Evolutionary conservation across 345 rosid species (phyloP), one percentile per base, ranked within the genome.

Genomic region (Alliaria petiolata): DNA sequence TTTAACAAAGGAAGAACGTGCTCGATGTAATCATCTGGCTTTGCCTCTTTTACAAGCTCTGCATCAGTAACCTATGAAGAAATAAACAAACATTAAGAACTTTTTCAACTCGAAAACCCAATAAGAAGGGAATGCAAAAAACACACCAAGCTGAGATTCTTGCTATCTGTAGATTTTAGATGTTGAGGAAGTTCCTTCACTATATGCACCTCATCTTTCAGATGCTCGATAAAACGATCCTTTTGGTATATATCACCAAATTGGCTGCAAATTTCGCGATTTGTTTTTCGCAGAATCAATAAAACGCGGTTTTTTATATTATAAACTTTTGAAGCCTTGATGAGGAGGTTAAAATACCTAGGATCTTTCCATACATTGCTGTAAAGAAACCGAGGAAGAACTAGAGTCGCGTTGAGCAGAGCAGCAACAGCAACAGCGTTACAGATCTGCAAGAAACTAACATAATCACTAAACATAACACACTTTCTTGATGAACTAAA

Each of bases 361-460:
- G 97, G 95, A 84, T 93, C 98, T 75, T 85, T 91, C 98, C 97
- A 91, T n/a, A 91, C 96, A 65, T 86, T 93, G 87, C 98, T 93
- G 85, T 91, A 91, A 43, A 89, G 89, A 80, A 93, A 91, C 81
- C 74, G 83, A 8, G 98, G 98, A 71, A 89, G 75, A 75, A 86
- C 85, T 54, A 93, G 78, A 54, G 91, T 86, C 17, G 97, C 92
- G 3, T 93, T 86, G 14, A 93, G 95, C 55, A 89, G 76, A 52
- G 87, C 81, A 19, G 98, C 95, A 80, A 89, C 83, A 0, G 96
- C 81, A 65, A 91, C 89, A 19, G 90, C 91, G 40, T 91, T 93
- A 78, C 97, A 91, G 0, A 89, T 84, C 97, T 93, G 84, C 80
- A 80, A 46, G 49, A 49, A 70, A 53, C 54, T 15, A 52, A 35